Evolutionary conservation across 805 yeast genomes (phyloP).

Genomic region (Kodamaea hsintzibuensis): DNA sequence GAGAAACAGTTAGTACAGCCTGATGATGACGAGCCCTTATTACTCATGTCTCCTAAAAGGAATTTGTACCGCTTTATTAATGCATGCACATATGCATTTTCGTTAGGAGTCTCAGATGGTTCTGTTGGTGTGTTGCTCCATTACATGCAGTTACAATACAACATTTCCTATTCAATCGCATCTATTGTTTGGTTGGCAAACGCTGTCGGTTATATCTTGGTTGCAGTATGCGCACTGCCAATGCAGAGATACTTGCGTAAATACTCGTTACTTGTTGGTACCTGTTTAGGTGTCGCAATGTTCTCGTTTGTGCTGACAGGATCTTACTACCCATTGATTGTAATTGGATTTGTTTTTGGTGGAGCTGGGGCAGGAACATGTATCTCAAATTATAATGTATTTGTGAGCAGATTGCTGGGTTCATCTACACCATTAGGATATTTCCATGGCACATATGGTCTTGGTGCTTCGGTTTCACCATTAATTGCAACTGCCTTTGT

Average conservation of each 20-base stretch:
- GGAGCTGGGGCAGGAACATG: constrained; percentile 24
- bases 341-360: constrained; percentile 23
- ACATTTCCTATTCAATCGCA: constrained; percentile 19
- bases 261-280: constrained; percentile 17
- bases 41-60: constrained; percentile 16
- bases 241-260: constrained; percentile 19
- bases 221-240: constrained; percentile 18
- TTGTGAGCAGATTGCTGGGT: constrained; percentile 22
- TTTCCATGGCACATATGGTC: constrained; percentile 26
- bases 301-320: constrained; percentile 21
- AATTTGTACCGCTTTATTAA: constrained; percentile 18
- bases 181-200: constrained; percentile 24
- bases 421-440: constrained; percentile 19
- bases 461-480: constrained; percentile 27
- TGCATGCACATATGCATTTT: constrained; percentile 19
- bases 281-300: constrained; percentile 13
- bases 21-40: constrained; percentile 9
- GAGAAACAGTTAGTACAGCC: not conserved
- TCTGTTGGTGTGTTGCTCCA: constrained; percentile 25
- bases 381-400: constrained; percentile 23
- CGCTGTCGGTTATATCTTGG: constrained; percentile 19
- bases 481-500: constrained; percentile 21
- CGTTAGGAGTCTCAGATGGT: constrained; percentile 21
- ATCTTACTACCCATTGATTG: constrained; percentile 22
- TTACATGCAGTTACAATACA: constrained; percentile 20